These are phyloP conservation scores for Cordyceps tenuipes DNA, from an alignment of 2,329 filamentous ascomycete genomes.

Conservation along the genomic window DNA sequence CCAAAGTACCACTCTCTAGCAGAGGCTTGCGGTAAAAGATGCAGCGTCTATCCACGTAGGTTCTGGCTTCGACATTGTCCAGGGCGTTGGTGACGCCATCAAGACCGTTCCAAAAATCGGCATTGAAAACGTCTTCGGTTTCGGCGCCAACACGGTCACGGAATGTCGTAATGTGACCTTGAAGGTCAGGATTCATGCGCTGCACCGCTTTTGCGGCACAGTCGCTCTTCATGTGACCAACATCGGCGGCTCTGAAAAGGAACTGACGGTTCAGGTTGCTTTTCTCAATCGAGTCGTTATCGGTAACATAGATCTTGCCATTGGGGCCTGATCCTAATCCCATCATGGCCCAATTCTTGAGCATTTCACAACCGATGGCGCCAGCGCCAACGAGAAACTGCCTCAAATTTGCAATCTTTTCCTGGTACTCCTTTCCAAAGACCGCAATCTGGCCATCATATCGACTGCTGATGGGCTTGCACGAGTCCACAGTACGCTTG, in stretches of 20 bases:
- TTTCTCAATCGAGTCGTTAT: constrained; percentile 98
- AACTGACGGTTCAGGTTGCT: constrained; percentile 98
- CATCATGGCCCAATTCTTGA: constrained; percentile 99
- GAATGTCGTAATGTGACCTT: constrained; percentile 74
- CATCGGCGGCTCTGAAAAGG: constrained; percentile 86
- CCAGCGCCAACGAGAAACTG: constrained; percentile 94
- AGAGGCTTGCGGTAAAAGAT: constrained; percentile 98
- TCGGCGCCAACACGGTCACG: constrained; percentile 87
- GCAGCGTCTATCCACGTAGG: constrained; percentile 91
- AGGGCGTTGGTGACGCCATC: constrained; percentile 95
- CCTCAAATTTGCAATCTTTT: constrained; percentile 82
- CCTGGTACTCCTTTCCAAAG: constrained; percentile 86
- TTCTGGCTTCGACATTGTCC: constrained; percentile 94
- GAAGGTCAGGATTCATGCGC: constrained; percentile 89
- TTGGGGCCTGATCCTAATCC: constrained; percentile 81
- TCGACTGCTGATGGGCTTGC: constrained; percentile 73
- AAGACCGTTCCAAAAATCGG: constrained; percentile 78
- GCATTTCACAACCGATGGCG: constrained; percentile 96
- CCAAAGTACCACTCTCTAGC: constrained; percentile 93
- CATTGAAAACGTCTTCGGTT: constrained; percentile 90
- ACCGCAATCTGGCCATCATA: constrained; percentile 98
- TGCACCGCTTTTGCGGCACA: constrained; percentile 84
- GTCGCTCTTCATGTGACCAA: constrained; percentile 94
- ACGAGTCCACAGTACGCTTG: constrained; percentile 74
- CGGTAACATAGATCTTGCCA: constrained; percentile 85